phyloP scores from a whole-genome alignment of 495 filamentous ascomycete genomes.

The Penicillium subrubescens region DNA sequence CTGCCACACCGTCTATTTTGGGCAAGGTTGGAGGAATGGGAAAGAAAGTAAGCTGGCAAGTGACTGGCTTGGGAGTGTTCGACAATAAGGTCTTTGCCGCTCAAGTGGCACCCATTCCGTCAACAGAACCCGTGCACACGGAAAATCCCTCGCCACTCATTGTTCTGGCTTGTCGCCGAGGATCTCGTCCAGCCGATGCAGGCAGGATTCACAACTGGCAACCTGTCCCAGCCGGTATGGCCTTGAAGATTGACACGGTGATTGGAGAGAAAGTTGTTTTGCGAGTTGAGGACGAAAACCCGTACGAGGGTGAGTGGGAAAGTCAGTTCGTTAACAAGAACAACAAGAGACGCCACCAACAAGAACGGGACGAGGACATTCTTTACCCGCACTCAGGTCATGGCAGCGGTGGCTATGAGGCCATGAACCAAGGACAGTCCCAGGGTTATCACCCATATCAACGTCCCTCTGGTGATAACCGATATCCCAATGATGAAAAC shows the following conservation, averaged over 20 bases:
- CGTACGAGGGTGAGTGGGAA: constrained; percentile 59
- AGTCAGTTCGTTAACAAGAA: constrained; percentile 56
- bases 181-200: constrained; percentile 76
- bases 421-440: constrained; percentile 12
- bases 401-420: constrained; percentile 19
- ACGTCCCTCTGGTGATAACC: constrained; percentile 24
- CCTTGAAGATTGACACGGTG: constrained; percentile 71
- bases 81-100: constrained; percentile 89
- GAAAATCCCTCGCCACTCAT: constrained; percentile 74
- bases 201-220: constrained; percentile 85
- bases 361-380: constrained; percentile 38
- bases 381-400: constrained; percentile 22
- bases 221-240: constrained; percentile 65
- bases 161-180: constrained; percentile 71
- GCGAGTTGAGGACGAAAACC: constrained; percentile 70
- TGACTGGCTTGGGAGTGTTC: constrained; percentile 70
- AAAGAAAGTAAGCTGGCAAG: constrained; percentile 77
- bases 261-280: constrained; percentile 87
- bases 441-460: constrained; percentile 25
- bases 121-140: constrained; percentile 65
- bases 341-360: constrained; percentile 47
- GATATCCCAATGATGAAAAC: constrained; percentile 32
- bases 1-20: constrained; percentile 66
- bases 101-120: constrained; percentile 69
- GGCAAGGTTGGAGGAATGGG: constrained; percentile 85